phyloP scores from a whole-genome alignment of 208 protist genomes.

The Leishmania turanica region DNA sequence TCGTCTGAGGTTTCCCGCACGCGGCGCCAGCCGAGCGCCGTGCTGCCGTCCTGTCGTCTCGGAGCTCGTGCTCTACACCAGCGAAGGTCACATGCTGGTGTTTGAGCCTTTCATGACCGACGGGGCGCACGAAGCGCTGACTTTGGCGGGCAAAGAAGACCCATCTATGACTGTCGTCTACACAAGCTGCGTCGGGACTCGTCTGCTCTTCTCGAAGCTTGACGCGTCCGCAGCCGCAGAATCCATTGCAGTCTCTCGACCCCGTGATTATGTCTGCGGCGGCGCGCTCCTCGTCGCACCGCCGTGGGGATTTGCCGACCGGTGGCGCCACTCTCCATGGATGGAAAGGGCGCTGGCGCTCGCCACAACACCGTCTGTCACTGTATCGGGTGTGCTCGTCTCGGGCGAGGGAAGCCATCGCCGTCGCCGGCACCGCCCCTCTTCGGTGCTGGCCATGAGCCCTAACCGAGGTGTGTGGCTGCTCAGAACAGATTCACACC shows the following conservation, averaged over 20 bases:
- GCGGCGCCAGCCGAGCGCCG: neutral
- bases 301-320: constrained; percentile 24
- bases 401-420: neutral
- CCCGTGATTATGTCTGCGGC: neutral
- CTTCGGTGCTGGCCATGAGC: constrained; percentile 18
- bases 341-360: constrained; percentile 9
- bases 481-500: constrained; percentile 1
- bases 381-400: neutral
- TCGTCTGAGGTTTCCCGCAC: neutral
- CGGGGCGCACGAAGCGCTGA: too few species aligned
- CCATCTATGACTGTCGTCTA: constrained; percentile 2
- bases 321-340: constrained; percentile 31
- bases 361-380: neutral
- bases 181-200: constrained; percentile 21
- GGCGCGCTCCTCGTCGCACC: constrained; percentile 23
- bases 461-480: constrained; percentile 31
- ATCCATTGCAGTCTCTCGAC: neutral
- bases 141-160: neutral
- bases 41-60: neutral
- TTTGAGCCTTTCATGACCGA: constrained; percentile 15
- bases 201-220: constrained; percentile 1
- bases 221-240: neutral
- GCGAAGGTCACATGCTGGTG: constrained; percentile 16
- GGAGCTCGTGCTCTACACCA: constrained; percentile 21
- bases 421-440: constrained; percentile 4